phyloP scores from a whole-genome alignment of 2,329 filamentous ascomycete genomes.

The Fusarium oligoseptatum region DNA sequence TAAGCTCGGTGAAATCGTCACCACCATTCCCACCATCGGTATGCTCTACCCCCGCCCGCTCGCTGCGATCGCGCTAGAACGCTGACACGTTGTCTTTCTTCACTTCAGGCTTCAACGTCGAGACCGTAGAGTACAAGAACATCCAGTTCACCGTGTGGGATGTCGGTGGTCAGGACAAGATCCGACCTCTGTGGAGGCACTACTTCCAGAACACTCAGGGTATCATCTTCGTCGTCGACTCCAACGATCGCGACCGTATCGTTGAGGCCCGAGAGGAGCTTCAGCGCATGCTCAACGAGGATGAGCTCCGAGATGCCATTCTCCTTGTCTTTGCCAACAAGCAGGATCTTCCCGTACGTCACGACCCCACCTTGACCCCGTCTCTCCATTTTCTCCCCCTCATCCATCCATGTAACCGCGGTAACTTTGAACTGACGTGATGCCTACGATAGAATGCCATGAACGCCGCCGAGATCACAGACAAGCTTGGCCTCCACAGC shows the following conservation, averaged over 20 bases:
- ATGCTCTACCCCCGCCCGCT: conserved; percentile 47
- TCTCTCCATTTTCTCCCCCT: conserved; percentile 17
- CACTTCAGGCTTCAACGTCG: conserved; percentile 92
- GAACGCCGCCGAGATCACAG: conserved; percentile 99
- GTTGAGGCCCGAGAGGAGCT: conserved; percentile 97
- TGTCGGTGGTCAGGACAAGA: conserved; percentile 99
- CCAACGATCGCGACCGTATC: conserved; percentile 98
- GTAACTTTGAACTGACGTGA: conserved; percentile 34
- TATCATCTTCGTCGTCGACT: conserved; percentile 99
- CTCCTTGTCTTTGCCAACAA: conserved; percentile 99
- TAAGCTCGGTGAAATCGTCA: conserved; percentile 99
- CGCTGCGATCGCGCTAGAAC: not conserved
- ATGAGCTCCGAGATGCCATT: conserved; percentile 97
- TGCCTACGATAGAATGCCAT: conserved; percentile 85
- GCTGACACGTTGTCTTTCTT: conserved; percentile 40
- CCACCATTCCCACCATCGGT: conserved; percentile 98
- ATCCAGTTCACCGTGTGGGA: conserved; percentile 99
- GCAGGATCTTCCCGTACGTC: conserved; percentile 95
- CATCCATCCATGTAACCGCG: conserved; percentile 7
- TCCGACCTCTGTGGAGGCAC: conserved; percentile 98
- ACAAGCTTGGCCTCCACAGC: conserved; percentile 99
- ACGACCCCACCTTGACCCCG: conserved; percentile 34
- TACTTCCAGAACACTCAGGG: conserved; percentile 99
- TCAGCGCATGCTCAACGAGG: conserved; percentile 98
- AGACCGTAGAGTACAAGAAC: conserved; percentile 99